Conservation (phyloP, 2,329 filamentous ascomycete species). For the Tympanopsis confertula region DNA sequence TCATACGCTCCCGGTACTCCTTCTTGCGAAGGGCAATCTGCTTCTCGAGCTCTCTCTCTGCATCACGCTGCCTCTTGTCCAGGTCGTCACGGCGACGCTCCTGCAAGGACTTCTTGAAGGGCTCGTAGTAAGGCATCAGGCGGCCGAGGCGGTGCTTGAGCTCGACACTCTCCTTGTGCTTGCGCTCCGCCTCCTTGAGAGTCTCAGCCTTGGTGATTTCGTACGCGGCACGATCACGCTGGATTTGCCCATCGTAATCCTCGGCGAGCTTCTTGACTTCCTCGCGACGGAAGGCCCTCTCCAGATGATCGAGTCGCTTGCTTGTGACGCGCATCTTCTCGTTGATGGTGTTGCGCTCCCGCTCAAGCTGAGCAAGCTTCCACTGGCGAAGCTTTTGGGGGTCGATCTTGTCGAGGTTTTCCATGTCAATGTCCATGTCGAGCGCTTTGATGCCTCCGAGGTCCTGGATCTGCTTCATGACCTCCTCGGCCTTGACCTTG, state of each 20-base stretch:
- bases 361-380: conserved; percentile 90
- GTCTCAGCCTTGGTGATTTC: conserved; percentile 69
- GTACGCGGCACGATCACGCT: conserved; percentile 68
- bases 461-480: conserved; percentile 84
- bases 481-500: conserved; percentile 80
- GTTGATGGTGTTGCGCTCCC: conserved; percentile 92
- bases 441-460: conserved; percentile 70
- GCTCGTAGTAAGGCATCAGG: conserved; percentile 73
- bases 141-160: conserved; percentile 86
- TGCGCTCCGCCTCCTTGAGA: conserved; percentile 67
- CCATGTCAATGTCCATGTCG: conserved; percentile 65
- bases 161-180: conserved; percentile 84
- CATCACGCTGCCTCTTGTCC: conserved; percentile 81
- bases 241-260: conserved; percentile 75
- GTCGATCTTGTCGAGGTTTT: conserved; percentile 77
- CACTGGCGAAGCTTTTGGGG: conserved; percentile 82
- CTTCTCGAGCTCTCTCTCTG: conserved; percentile 84
- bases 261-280: conserved; percentile 81
- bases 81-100: conserved; percentile 89
- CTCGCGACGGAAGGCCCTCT: conserved; percentile 92
- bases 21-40: conserved; percentile 80
- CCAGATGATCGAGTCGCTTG: conserved; percentile 92
- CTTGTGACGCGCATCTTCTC: conserved; percentile 83
- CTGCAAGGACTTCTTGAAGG: conserved; percentile 70
- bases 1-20: conserved; percentile 73